A percentile compares a stretch with the other conserved stretches of the same genome.
Evolutionary conservation across 768 basidiomycete species (phyloP).

Genomic region (Brasilioporus rufonigricans): DNA sequence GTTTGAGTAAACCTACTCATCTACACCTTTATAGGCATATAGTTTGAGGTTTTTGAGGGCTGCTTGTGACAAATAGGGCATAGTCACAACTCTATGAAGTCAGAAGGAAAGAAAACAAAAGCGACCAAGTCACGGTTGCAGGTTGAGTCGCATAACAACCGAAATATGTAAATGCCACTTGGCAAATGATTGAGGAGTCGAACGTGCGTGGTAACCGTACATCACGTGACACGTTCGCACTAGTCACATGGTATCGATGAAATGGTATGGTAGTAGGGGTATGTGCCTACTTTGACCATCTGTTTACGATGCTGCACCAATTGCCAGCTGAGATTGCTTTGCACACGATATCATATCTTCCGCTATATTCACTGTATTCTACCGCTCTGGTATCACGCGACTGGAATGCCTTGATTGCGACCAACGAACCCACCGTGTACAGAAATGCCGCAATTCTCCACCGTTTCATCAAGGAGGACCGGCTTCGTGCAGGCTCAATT

Average conservation of each 20-base stretch:
- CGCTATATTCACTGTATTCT: slow-evolving; percentile 40
- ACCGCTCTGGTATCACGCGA: slow-evolving; percentile 39
- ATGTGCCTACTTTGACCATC: neutral
- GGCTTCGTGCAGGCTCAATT: slow-evolving; percentile 31
- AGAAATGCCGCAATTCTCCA: slow-evolving; percentile 55
- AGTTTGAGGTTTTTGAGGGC: slow-evolving; percentile 74
- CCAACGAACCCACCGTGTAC: slow-evolving; percentile 54
- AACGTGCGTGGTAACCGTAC: neutral
- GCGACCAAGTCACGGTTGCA: neutral
- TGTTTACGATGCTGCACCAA: slow-evolving; percentile 34
- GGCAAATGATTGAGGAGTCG: neutral
- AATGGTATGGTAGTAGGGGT: neutral
- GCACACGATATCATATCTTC: slow-evolving; percentile 47
- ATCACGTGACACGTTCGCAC: neutral
- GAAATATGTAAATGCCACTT: too few relatives aligned
- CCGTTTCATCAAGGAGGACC: slow-evolving; percentile 38
- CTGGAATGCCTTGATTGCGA: slow-evolving; percentile 47
- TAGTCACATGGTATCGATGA: slow-evolving; percentile 7
- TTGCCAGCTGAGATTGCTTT: slow-evolving; percentile 62
- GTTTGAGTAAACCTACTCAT: slow-evolving; percentile 52
- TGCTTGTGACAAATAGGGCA: slow-evolving; percentile 63
- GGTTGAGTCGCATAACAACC: neutral
- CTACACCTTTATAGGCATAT: slow-evolving; percentile 79
- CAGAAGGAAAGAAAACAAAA: neutral
- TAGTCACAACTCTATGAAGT: slow-evolving; percentile 29